Evolutionary conservation across 257 asterid species (phyloP).

Genomic region (Capsicum pubescens): DNA sequence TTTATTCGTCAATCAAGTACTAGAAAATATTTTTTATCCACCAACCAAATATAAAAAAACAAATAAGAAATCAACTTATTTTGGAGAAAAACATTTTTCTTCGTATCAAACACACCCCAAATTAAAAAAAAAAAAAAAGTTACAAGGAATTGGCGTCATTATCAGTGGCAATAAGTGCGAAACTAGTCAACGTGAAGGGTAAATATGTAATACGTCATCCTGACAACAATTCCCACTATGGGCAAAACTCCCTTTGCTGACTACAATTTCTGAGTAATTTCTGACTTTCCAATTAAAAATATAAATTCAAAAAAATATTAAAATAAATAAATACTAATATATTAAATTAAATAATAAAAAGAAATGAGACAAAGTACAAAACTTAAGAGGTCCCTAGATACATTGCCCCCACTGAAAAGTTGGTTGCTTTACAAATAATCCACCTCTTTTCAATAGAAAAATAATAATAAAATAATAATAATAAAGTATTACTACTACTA

Average conservation of each 20-base stretch:
- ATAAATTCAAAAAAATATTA: not conserved
- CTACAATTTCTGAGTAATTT: slow-evolving; percentile 8
- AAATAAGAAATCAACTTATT: too few relatives aligned
- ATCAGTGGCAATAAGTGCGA: slow-evolving; percentile 9
- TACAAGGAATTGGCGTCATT: not conserved
- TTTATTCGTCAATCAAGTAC: too few relatives aligned
- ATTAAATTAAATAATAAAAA: not conserved
- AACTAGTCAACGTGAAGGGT: not conserved
- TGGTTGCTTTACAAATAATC: slow-evolving; percentile 27
- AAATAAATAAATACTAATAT: not conserved
- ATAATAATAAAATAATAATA: not conserved
- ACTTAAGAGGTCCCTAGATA: slow-evolving; percentile 25
- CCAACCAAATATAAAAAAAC: too few relatives aligned
- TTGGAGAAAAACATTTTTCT: too few relatives aligned
- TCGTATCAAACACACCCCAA: not conserved
- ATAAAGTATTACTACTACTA: not conserved
- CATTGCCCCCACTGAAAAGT: slow-evolving; percentile 25
- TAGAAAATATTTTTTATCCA: too few relatives aligned
- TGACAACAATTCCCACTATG: slow-evolving; percentile 19
- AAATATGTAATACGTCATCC: not conserved
- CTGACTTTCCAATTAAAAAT: not conserved
- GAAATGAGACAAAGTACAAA: slow-evolving; percentile 19
- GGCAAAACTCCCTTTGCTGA: slow-evolving; percentile 21
- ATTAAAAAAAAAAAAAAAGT: not conserved
- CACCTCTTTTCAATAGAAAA: not conserved